Evolutionary conservation across 2,329 filamentous ascomycete genomes (phyloP).

Genomic region (Calonectria pauciramosa): DNA sequence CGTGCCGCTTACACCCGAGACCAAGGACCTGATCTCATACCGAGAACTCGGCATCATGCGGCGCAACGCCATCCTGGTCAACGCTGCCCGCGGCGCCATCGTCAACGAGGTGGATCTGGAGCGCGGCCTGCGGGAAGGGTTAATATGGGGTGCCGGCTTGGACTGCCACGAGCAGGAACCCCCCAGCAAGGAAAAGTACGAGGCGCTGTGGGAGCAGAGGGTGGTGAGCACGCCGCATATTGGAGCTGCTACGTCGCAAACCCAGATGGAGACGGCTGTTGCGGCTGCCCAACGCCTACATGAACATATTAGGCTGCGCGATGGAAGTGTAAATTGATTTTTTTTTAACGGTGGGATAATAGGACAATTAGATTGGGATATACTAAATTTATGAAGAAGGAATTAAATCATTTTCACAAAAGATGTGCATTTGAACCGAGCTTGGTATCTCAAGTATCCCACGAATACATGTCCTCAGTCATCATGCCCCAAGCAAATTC

Average conservation of each 20-base stretch:
- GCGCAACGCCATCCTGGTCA: slow-evolving; percentile 54
- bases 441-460: not conserved
- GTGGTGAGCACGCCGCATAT: slow-evolving; percentile 60
- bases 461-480: slow-evolving; percentile 8
- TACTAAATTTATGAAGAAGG: not conserved
- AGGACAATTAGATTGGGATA: not conserved
- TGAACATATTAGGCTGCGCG: slow-evolving; percentile 28
- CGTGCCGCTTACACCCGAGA: slow-evolving; percentile 52
- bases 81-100: slow-evolving; percentile 56
- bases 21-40: slow-evolving; percentile 49
- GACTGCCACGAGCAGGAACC: slow-evolving; percentile 58
- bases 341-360: not conserved
- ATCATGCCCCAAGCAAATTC: slow-evolving; percentile 14
- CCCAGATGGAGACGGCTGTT: slow-evolving; percentile 47
- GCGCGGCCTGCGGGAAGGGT: slow-evolving; percentile 47
- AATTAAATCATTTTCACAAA: not conserved
- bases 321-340: not conserved
- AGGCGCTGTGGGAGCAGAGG: slow-evolving; percentile 50
- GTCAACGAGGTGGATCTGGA: slow-evolving; percentile 53
- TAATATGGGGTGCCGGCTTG: slow-evolving; percentile 56
- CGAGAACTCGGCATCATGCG: slow-evolving; percentile 53
- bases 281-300: slow-evolving; percentile 42
- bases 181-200: slow-evolving; percentile 52
- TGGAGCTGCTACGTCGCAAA: slow-evolving; percentile 57
- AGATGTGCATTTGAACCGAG: not conserved